Evolutionary conservation across 805 yeast species (phyloP), one percentile per base, ranked within the genome.

Genomic region (Wickerhamiella hasegawae): DNA sequence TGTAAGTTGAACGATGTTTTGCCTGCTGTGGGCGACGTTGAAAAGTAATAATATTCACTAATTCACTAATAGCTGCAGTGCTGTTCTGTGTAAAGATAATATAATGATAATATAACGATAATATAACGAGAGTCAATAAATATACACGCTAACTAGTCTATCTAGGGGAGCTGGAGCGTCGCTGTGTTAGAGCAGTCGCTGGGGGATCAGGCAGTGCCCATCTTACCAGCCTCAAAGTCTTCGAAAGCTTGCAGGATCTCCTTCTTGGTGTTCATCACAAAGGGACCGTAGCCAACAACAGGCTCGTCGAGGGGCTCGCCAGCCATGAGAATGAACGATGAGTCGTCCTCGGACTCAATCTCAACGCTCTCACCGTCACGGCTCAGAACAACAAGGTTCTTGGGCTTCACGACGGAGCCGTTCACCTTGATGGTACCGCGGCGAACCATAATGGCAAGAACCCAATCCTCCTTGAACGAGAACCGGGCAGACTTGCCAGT

Each of bases 311-410:
- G 18, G 4, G 40, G 36, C 24, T 37, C 33, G 38, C 93, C 94
- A 23, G 82, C 90, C 41, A 82, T 60, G n/a, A 82, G 45, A 3
- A 77, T 75, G 49, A 82, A 75, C 44, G 75, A 72, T 3, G 82
- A 59, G 23, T 59, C 61, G 23, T 60, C 58, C n/a, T 24, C n/a
- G 8, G 21, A 16, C 20, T 28, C 16, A 10, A 34, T 16, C 8
- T 22, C 22, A 15, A 20, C 9, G 3, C 20, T 22, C 5, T 12
- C 16, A 3, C 35, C 40, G 4, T 24, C 26, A 3, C 28, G 24
- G 4, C n/a, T 14, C 11, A 33, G 17, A 5, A 19, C 31, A 3
- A 21, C 33, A 5, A 37, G 33, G 8, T 22, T 17, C 18, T 24
- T 19, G 19, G 15, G 17, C 12, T 18, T 14, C 18, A 17, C 47